Base-by-base conservation (phyloP, 345 rosid genomes). In the Eucalyptus paniculata region DNA sequence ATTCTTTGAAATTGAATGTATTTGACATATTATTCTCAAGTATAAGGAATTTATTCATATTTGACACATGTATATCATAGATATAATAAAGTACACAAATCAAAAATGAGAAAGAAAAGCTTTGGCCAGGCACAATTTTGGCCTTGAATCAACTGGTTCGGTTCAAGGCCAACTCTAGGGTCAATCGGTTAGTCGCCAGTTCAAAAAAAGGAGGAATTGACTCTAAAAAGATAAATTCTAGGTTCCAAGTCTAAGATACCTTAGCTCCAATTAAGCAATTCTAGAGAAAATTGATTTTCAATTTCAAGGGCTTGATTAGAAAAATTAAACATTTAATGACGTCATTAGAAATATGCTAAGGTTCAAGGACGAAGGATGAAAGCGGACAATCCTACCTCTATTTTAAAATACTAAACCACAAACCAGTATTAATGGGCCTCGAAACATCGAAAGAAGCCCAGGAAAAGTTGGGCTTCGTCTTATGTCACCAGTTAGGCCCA, bases 111-210 rank as follows among this genome's bases (percentile, higher is more conserved):
- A 62, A 30, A 12, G 34, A 62, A 62, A 62, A 62, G 34, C 69
- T n/a, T 7, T 30, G 9, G 9, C 34, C 2, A 14, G 18, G 34
- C 9, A 30, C 3, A 7, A 4, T n/a, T 62, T 62, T 1, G 5
- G 18, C 37, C 72, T 62, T 30, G 34, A 62, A 14, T 30, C 3
- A 3, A 1, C 9, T 0, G 8, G 9, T 30, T 62, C 37, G 1
- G 17, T 62, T 13, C 37, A 1, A 13, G 18, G 72, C 34, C 3
- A 15, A 62, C 4, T 62, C 19, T n/a, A 62, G 8, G 18, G 37
- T 62, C 37, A 62, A 30, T 9, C 18, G 2, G 10, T 62, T 30
- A 9, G 72, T 62, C 4, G 9, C 17, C 3, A 8, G 2, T 62
- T 30, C 18, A 30, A 30, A 62, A 62, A 30, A 62, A 6, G 16